Conservation (phyloP, 352 stramenopile genomes). For the Pythium sukuiense region DNA sequence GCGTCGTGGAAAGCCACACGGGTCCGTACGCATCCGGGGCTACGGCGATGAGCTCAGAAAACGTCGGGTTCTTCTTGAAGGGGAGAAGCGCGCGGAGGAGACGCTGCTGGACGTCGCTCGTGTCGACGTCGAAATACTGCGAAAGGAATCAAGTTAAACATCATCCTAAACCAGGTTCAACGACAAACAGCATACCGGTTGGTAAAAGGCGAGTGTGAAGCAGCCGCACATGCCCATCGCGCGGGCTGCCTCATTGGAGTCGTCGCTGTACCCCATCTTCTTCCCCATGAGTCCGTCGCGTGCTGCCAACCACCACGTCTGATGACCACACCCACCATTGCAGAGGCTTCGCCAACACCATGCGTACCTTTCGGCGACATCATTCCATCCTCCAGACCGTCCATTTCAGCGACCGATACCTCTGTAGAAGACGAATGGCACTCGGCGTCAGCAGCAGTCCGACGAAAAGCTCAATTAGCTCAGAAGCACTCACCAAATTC, state of each 20-base stretch:
- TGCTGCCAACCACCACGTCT: conserved; percentile 24
- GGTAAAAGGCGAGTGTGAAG: conserved; percentile 80
- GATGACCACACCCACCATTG: background rate
- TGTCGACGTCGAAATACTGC: conserved; percentile 89
- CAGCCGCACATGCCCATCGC: conserved; percentile 69
- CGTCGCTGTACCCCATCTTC: conserved; percentile 36
- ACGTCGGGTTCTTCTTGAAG: conserved; percentile 84
- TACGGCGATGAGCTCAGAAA: conserved; percentile 63
- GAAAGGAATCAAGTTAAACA: background rate
- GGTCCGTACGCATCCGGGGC: conserved; percentile 79
- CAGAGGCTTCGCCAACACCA: background rate
- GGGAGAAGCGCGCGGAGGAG: conserved; percentile 70
- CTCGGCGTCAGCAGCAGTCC: background rate
- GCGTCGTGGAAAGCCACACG: conserved; percentile 82
- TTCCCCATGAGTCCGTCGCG: conserved; percentile 69
- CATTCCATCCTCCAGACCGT: conserved; percentile 74
- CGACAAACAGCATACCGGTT: conserved; percentile 48
- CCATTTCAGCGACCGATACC: conserved; percentile 68
- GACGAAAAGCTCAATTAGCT: background rate
- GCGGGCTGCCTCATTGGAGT: conserved; percentile 31
- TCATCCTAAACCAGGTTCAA: too few relatives aligned
- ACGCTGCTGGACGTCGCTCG: conserved; percentile 73
- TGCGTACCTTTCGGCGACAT: conserved; percentile 78
- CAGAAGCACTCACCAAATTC: conserved; percentile 57
- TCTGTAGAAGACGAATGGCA: conserved; percentile 34